phyloP scores from a whole-genome alignment of 2,329 filamentous ascomycete genomes.

The Fusarium protoensiforme region DNA sequence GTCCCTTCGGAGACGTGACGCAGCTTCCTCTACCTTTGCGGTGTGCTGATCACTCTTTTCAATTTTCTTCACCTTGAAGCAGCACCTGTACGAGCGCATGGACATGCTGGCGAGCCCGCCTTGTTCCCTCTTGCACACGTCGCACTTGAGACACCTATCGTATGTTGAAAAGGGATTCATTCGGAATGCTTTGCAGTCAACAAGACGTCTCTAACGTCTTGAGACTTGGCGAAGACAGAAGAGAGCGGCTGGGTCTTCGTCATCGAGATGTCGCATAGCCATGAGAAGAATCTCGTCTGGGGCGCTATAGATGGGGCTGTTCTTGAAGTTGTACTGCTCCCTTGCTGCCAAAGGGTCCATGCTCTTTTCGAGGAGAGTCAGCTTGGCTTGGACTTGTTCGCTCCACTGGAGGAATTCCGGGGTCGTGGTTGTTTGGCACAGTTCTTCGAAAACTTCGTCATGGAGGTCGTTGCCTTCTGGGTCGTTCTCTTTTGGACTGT shows the following conservation, averaged over 20 bases:
- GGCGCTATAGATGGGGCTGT: background rate
- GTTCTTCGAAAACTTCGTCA: background rate
- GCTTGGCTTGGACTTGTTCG: background rate
- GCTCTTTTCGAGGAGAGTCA: background rate
- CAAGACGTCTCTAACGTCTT: background rate
- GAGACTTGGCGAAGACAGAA: constrained; percentile 1
- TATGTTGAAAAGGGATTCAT: background rate
- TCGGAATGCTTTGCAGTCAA: background rate
- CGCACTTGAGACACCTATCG: background rate
- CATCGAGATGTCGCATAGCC: background rate
- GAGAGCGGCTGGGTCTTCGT: background rate
- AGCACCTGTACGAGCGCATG: no score
- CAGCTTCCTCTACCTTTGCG: background rate
- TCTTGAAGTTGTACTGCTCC: background rate
- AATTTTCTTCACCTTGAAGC: background rate
- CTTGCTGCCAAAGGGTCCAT: background rate
- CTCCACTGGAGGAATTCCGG: background rate
- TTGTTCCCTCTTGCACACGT: background rate
- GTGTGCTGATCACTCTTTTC: no score
- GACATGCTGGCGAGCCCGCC: no score
- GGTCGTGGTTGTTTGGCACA: background rate
- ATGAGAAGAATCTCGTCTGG: background rate
- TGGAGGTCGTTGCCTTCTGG: background rate
- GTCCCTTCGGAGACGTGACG: background rate
- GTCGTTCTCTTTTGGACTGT: background rate